Base-by-base conservation (phyloP, 768 basidiomycete species). In the Boletus rufocinnamomeus region DNA sequence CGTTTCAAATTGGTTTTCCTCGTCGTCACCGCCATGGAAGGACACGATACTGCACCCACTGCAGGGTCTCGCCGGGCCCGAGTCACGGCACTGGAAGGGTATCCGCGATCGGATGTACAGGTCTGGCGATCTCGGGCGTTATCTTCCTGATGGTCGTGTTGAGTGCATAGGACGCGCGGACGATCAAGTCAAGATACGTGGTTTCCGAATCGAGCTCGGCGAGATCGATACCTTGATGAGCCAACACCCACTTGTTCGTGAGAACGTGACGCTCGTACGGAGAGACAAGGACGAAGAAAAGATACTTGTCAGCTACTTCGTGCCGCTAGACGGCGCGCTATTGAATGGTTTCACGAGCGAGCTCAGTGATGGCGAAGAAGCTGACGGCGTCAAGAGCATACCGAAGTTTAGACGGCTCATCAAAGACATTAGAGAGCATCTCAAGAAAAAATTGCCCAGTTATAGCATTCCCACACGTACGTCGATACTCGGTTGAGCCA, bases 231-330 rank as follows among this genome's bases (percentile, higher is more conserved):
- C 92, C 0, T 88, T 96, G 76, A 85, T 99, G 56, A 91, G 90
- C 65, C 88, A 95, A 67, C 95, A 98, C 70, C 89, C 93, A 9
- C 83, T 93, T 21, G 86, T 99, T 3, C 80, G 96, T n/a, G 97
- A 98, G 76, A 99, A 99, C 71, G 95, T 99, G 52, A 98, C 97
- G 2, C 82, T 98, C 40, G 95, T 99, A 45, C 79, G 96, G 64
- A 80, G 96, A 71, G 96, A 99, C 78, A 98, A 98, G 79, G 93
- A 98, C 74, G 97, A 98, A 75, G 97, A 99, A 77, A 98, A 99
- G 79, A 95, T 98, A 35, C 84, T 99, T 30, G 90, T 99, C 61
- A 93, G 91, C 73, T 99, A 99, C 73, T 93, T 99, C 64, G 97
- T 99, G 17, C 96, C 97, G 14, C 75, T 95, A 40, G 85, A 87